Base-by-base conservation (phyloP, 495 filamentous ascomycete species). In the Trichoderma virens region DNA sequence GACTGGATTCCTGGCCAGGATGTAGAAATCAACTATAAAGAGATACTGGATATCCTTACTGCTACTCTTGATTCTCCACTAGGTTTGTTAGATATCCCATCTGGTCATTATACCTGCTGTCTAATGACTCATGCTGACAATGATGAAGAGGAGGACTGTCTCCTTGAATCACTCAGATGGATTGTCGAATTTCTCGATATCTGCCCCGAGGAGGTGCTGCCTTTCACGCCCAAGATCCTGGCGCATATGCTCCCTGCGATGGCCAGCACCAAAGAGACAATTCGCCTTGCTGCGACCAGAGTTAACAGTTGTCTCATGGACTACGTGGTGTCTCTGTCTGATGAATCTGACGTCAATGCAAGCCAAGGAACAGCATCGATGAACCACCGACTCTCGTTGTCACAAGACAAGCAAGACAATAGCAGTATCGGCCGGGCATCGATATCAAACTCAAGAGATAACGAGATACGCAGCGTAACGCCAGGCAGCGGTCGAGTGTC, bases 1-100 rank as follows among this genome's bases (percentile, higher is more conserved):
- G 93, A 96, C 66, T 99, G 92, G 92, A 85, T 98, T 25, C 95
- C 95, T 0, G 95, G 95, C 3, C 94, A 98, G 78, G 95, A 99
- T 75, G 91, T 98, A 5, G 88, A 94, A 62, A 90, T 99, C 62
- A 93, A 98, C 74, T 88, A 96, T 74, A 87, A 90, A 62, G 92
- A 87, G 69, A 94, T 98, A 43, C 76, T 99, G 43, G 90, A 96
- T 68, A 97, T 98, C 30, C 76, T 99, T 60, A 92, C 97, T 9
- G 86, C 86, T 16, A 97, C 96, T 68, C 83, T 98, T 32, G 89
- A 97, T 70, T 90, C 93, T 20, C 85, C 88, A 38, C 82, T 87
- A 68, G 89, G 90, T 91, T 81, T 71, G 79, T 69, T 28, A 34
- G 14, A 41, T 27, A 62, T 6, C 30, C 0, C 35, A 27, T 59